Evolutionary conservation across 2,329 filamentous ascomycete species (phyloP).

Genomic region (Scedosporium minutisporum): DNA sequence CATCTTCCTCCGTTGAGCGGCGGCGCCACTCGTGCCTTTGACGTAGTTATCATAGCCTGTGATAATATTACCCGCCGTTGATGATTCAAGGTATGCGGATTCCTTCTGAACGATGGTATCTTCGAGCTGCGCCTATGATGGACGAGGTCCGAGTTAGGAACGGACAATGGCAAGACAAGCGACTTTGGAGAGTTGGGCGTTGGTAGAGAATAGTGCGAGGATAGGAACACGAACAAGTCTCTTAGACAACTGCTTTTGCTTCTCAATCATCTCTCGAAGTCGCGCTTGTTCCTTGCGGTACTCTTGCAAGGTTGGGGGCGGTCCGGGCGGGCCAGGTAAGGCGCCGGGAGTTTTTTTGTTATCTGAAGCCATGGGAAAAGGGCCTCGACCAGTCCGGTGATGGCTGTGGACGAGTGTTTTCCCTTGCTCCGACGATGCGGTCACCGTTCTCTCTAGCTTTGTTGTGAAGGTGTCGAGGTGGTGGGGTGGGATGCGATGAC

Average conservation of each 20-base stretch:
- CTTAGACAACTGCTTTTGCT: slow-evolving; percentile 26
- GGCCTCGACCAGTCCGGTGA: neutral
- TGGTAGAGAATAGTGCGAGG: neutral
- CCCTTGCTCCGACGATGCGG: neutral
- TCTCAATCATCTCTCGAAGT: slow-evolving; percentile 37
- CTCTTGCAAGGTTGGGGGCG: slow-evolving; percentile 30
- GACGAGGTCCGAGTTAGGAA: slow-evolving; percentile 10
- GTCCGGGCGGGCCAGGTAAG: slow-evolving; percentile 9
- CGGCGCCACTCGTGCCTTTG: slow-evolving; percentile 65
- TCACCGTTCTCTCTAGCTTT: too few relatives aligned
- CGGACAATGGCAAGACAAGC: slow-evolving; percentile 16
- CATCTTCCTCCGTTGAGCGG: slow-evolving; percentile 53
- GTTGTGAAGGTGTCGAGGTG: too few relatives aligned
- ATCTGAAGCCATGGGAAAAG: neutral
- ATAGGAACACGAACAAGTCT: slow-evolving; percentile 22
- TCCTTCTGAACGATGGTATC: slow-evolving; percentile 79
- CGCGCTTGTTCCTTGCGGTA: slow-evolving; percentile 41
- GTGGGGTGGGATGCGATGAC: too few relatives aligned
- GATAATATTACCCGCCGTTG: slow-evolving; percentile 86
- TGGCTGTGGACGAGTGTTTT: neutral
- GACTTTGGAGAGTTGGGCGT: slow-evolving; percentile 14
- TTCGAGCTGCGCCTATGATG: slow-evolving; percentile 41
- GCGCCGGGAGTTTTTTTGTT: slow-evolving; percentile 2
- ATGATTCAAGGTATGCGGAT: slow-evolving; percentile 81
- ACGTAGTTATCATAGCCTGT: slow-evolving; percentile 97